Conservation (phyloP, 345 rosid genomes). For the Sapria himalayana region DNA sequence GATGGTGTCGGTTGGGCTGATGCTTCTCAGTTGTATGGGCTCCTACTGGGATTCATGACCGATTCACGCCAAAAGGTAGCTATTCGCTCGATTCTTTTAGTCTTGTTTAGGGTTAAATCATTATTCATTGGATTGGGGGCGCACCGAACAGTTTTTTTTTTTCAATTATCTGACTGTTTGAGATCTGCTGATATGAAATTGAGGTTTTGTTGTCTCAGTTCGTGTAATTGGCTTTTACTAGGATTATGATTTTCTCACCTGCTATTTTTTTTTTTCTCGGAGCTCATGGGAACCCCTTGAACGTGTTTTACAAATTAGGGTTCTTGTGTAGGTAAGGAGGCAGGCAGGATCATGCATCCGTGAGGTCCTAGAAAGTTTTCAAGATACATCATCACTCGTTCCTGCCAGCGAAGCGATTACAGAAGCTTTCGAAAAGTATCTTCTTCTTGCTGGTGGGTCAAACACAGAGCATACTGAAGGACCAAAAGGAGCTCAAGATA, state of each 20-base stretch:
- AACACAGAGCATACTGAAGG: slow-evolving; percentile 24
- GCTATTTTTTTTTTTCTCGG: too few species aligned
- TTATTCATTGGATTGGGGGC: too few species aligned
- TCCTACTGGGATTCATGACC: slow-evolving; percentile 20
- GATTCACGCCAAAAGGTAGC: slow-evolving; percentile 50
- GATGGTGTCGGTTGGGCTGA: slow-evolving; percentile 28
- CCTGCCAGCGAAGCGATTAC: slow-evolving; percentile 64
- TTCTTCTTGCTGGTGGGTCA: slow-evolving; percentile 54
- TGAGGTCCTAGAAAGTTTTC: slow-evolving; percentile 35
- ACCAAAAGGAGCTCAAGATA: slow-evolving; percentile 59
- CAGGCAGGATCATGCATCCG: slow-evolving; percentile 40
- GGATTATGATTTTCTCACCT: too few species aligned
- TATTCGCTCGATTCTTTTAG: too few species aligned
- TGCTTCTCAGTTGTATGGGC: slow-evolving; percentile 20
- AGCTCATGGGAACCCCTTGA: too few species aligned
- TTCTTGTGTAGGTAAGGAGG: slow-evolving; percentile 43
- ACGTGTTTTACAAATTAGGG: too few species aligned
- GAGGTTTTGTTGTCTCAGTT: too few species aligned
- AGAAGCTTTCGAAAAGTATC: slow-evolving; percentile 37
- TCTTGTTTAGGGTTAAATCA: too few species aligned
- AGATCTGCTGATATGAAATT: too few species aligned
- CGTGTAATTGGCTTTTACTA: too few species aligned
- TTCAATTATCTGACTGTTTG: too few species aligned
- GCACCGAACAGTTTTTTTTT: too few species aligned
- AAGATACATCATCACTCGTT: slow-evolving; percentile 21